Percentiles rank a stretch among this genome's conserved stretches.
phyloP scores from a whole-genome alignment of 148 eudicot species.

The Spergularia bocconei region DNA sequence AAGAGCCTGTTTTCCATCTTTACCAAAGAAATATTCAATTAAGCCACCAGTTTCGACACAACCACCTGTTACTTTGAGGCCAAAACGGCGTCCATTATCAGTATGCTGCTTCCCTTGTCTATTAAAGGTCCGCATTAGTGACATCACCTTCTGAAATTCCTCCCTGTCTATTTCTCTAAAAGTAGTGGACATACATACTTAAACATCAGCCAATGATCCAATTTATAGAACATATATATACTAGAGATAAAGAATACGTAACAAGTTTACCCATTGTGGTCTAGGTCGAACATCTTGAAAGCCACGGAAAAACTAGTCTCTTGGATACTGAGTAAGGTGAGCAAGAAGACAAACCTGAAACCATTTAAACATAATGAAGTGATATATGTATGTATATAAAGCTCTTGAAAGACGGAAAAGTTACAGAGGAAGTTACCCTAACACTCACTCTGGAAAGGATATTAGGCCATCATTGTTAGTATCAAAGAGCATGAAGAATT shows the following conservation, averaged over 20 bases:
- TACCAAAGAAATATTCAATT: constrained; percentile 77
- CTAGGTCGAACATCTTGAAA: constrained; percentile 84
- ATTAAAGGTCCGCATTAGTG: constrained; percentile 66
- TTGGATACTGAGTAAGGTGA: constrained; percentile 67
- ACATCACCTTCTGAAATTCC: constrained; percentile 89
- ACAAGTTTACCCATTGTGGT: constrained; percentile 53
- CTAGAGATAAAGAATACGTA: not conserved
- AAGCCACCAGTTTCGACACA: constrained; percentile 76
- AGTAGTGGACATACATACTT: not conserved
- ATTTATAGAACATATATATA: not conserved
- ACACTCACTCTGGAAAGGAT: constrained; percentile 78
- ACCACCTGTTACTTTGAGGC: constrained; percentile 52
- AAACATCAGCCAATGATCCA: not conserved
- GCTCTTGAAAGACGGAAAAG: no score
- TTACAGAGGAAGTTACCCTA: not conserved
- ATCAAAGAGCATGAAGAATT: constrained; percentile 91
- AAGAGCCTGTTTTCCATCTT: constrained; percentile 71
- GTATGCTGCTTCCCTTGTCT: constrained; percentile 73
- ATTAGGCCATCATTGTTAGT: constrained; percentile 75
- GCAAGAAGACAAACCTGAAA: constrained; percentile 60
- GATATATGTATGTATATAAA: not conserved
- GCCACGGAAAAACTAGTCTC: constrained; percentile 79
- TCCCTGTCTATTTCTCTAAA: constrained; percentile 69
- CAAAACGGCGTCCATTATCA: constrained; percentile 57
- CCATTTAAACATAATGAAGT: not conserved